A percentile compares a stretch with the other conserved stretches of the same genome.
These are phyloP conservation scores for Chlorella sp. DNA, from an alignment of 139 green algal genomes.

Conservation along the genomic window DNA sequence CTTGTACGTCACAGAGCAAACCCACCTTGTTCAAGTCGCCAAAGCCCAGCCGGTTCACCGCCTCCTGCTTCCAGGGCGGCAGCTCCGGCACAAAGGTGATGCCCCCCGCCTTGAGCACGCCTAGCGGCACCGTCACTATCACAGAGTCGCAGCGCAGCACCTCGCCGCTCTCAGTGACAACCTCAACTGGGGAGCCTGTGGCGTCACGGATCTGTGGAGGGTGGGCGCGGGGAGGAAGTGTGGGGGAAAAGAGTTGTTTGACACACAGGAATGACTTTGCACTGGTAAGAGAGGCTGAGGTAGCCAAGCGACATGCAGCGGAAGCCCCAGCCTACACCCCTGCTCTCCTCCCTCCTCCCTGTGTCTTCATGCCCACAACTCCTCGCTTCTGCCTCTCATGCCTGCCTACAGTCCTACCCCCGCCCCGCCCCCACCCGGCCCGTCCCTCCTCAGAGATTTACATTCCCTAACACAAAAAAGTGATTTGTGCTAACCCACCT, in stretches of 20 bases:
- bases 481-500: conserved; percentile 23
- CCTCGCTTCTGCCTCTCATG: too few species aligned
- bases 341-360: too few species aligned
- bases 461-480: too few species aligned
- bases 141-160: conserved; percentile 58
- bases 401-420: too few species aligned
- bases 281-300: too few species aligned
- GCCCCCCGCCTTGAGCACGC: conserved; percentile 69
- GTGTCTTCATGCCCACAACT: too few species aligned
- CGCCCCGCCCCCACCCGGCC: neutral
- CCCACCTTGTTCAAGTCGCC: conserved; percentile 75
- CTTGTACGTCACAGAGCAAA: too few species aligned
- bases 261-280: too few species aligned
- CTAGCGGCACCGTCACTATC: conserved; percentile 78
- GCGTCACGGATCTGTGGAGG: conserved; percentile 14
- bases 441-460: neutral
- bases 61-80: conserved; percentile 74
- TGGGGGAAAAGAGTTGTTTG: neutral
- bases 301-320: too few species aligned
- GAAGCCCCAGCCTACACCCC: too few species aligned
- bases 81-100: conserved; percentile 81
- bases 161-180: conserved; percentile 46
- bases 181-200: neutral
- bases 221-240: neutral
- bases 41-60: conserved; percentile 80